Evolutionary conservation across 345 rosid genomes (phyloP).

Genomic region (Murraya paniculata): DNA sequence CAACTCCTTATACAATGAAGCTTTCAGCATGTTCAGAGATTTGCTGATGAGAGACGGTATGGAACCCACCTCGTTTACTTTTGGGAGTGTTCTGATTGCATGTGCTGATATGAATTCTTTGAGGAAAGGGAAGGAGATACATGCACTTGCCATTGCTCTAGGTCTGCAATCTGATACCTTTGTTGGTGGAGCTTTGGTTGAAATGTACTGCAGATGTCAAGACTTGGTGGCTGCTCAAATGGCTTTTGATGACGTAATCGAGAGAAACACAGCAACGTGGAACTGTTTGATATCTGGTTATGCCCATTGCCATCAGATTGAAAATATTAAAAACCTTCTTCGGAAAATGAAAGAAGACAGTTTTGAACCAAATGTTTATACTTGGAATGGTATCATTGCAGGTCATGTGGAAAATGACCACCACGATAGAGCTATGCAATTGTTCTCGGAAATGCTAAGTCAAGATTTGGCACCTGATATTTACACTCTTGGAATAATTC

Average conservation of each 20-base stretch:
- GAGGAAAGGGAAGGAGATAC: constrained; percentile 45
- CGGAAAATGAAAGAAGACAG: constrained; percentile 48
- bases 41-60: constrained; percentile 37
- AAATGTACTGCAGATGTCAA: constrained; percentile 49
- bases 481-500: constrained; percentile 45
- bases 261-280: constrained; percentile 46
- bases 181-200: constrained; percentile 61
- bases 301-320: constrained; percentile 40
- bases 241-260: constrained; percentile 43
- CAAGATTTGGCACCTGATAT: constrained; percentile 36
- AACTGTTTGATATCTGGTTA: constrained; percentile 58
- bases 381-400: constrained; percentile 56
- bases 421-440: constrained; percentile 33
- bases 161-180: constrained; percentile 53
- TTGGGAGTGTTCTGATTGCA: constrained; percentile 58
- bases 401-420: constrained; percentile 48
- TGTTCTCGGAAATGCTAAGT: constrained; percentile 37
- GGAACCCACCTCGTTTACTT: constrained; percentile 49
- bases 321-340: constrained; percentile 29
- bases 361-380: constrained; percentile 48
- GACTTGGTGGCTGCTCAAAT: constrained; percentile 30
- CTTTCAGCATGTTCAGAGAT: constrained; percentile 35
- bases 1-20: constrained; percentile 41
- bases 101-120: constrained; percentile 46
- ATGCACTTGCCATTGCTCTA: constrained; percentile 37